Evolutionary conservation across 1,284 basidiomycete species (phyloP).

Genomic region (Trametes versicolor): DNA sequence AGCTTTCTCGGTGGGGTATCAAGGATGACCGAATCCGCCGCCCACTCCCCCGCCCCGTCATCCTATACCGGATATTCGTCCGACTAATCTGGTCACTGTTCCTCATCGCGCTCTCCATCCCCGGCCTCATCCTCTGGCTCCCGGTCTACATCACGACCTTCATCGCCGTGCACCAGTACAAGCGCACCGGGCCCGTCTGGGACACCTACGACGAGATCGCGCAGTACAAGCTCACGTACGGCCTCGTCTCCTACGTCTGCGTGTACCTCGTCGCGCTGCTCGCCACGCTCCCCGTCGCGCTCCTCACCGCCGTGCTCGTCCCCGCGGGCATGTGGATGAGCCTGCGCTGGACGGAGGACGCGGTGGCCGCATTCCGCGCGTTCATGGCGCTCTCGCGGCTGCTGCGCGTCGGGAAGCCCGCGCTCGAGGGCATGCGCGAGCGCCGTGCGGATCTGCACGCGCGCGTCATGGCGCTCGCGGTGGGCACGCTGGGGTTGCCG

Average conservation of each 20-base stretch:
- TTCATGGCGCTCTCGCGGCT: slow-evolving; percentile 68
- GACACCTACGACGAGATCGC: slow-evolving; percentile 90
- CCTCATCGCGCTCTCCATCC: slow-evolving; percentile 76
- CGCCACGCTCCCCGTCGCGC: slow-evolving; percentile 68
- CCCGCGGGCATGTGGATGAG: slow-evolving; percentile 88
- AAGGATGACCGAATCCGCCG: slow-evolving; percentile 85
- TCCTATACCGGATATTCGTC: slow-evolving; percentile 71
- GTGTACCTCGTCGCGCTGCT: slow-evolving; percentile 68
- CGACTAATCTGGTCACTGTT: slow-evolving; percentile 71
- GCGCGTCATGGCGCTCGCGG: slow-evolving; percentile 72
- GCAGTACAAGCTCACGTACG: slow-evolving; percentile 88
- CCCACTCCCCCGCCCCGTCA: slow-evolving; percentile 62
- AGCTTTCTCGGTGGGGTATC: slow-evolving; percentile 69
- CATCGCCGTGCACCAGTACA: slow-evolving; percentile 73
- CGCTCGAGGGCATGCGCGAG: slow-evolving; percentile 61
- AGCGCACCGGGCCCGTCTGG: slow-evolving; percentile 80
- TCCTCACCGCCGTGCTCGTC: slow-evolving; percentile 63
- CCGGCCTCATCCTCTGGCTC: slow-evolving; percentile 86
- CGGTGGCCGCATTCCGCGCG: slow-evolving; percentile 79
- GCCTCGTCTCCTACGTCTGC: slow-evolving; percentile 72
- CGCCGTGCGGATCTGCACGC: slow-evolving; percentile 64
- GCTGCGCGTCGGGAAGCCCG: slow-evolving; percentile 67
- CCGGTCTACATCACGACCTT: slow-evolving; percentile 77
- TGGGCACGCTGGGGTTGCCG: slow-evolving; percentile 69
- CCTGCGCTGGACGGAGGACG: slow-evolving; percentile 87